Base-by-base conservation (phyloP, 768 basidiomycete species). In the Pisolithus orientalis region DNA sequence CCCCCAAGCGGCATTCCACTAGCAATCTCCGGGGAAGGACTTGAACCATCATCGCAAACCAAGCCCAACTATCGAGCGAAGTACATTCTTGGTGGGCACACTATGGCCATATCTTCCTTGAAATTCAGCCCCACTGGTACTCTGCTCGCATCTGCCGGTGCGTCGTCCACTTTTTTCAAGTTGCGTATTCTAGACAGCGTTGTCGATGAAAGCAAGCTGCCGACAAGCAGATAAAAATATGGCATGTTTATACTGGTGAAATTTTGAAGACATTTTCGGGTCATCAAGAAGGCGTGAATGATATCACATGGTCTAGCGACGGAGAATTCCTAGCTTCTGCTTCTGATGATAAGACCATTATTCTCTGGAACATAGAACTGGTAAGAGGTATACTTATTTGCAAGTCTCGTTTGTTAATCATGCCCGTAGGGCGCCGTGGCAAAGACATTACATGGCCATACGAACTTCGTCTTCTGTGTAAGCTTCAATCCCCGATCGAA, bases 381-480 rank as follows among this genome's bases (percentile, higher is more conserved):
- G 89, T 87, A 55, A 42, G 62, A 6, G 54, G 64, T 59, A 21
- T 21, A 11, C 40, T 31, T 34, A 16, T 48, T 50, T 56, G 17
- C 6, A 45, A 38, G 8, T 11, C 27, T 42, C 17, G 39, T 43
- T 32, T 38, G 42, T 57, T 11, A 57, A 5, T 8, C n/a, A 38
- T 39, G 14, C 42, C 28, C 6, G 17, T 55, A 89, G 84, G 78
- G 82, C 39, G 69, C 72, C 38, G 70, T 76, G 53, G 77, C 83
- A 6, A 88, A 85, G 55, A 80, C 77, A 10, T 73, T 99, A 11
- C 75, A 78, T 42, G 90, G 90, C 0, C 95, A 99, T 62, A 94
- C 94, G 9, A 94, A 90, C 62, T 92, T 92, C 53, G 93, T 98
- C 1, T 94, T 96, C 62, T 94, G 93, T 57, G 78, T 97, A 21